Conservation (phyloP, 495 filamentous ascomycete species). For the Copromyces sp. region DNA sequence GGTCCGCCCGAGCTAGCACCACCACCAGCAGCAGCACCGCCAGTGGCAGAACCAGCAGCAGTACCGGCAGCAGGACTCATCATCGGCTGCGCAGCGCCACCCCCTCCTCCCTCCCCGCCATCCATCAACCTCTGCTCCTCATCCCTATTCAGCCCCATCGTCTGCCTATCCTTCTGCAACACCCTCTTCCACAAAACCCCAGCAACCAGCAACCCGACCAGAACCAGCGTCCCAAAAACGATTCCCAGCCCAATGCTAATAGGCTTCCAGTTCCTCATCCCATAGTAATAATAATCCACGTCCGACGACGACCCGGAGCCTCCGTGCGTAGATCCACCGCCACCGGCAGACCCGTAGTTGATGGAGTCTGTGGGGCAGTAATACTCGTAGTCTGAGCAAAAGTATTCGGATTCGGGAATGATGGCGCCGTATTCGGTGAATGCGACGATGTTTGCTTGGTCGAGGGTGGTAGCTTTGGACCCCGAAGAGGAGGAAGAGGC, state of each 20-base stretch:
- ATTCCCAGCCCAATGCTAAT: background rate
- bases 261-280: background rate
- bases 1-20: background rate
- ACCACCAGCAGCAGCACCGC: background rate
- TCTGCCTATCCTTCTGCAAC: background rate
- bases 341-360: background rate
- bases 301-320: background rate
- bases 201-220: background rate
- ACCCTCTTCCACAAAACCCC: background rate
- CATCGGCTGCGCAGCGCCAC: background rate
- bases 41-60: background rate
- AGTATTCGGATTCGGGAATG: conserved; percentile 16
- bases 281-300: background rate
- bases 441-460: conserved; percentile 17
- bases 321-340: background rate
- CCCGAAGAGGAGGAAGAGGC: conserved; percentile 32
- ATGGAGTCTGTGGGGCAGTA: background rate
- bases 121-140: background rate
- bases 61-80: background rate
- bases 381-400: background rate
- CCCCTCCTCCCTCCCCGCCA: background rate
- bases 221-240: background rate
- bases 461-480: background rate
- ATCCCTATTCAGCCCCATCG: background rate
- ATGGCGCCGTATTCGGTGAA: conserved; percentile 20